phyloP scores from a whole-genome alignment of 139 green algal species.

The Axilococcus clingmanii region DNA sequence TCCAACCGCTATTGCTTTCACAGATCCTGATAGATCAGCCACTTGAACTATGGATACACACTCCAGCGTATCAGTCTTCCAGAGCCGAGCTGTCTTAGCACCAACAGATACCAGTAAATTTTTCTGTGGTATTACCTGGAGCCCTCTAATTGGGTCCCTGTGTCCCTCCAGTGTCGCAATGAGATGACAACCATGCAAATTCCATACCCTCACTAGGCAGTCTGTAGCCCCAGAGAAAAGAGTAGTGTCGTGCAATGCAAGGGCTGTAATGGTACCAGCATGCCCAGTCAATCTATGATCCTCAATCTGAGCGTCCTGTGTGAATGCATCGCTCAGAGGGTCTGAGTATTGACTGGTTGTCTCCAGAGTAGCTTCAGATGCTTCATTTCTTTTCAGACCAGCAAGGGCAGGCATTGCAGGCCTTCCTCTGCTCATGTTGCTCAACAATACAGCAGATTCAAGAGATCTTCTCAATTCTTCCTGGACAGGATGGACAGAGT shows the following conservation, averaged over 20 bases:
- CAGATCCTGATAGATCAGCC: slow-evolving; percentile 17
- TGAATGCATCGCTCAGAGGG: too few relatives aligned
- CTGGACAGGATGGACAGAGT: slow-evolving; percentile 25
- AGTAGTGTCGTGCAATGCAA: slow-evolving; percentile 34
- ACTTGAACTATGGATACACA: slow-evolving; percentile 23
- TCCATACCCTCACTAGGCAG: slow-evolving; percentile 65
- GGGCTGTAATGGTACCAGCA: slow-evolving; percentile 33
- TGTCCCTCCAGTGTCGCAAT: slow-evolving; percentile 43
- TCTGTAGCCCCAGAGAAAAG: slow-evolving; percentile 62
- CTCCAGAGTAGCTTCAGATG: too few relatives aligned
- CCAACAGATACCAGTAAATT: slow-evolving; percentile 45
- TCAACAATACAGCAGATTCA: slow-evolving; percentile 42
- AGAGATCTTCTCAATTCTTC: slow-evolving; percentile 50
- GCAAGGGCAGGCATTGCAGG: too few relatives aligned
- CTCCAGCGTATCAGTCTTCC: slow-evolving; percentile 12
- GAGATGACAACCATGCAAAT: slow-evolving; percentile 33
- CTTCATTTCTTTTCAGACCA: too few relatives aligned
- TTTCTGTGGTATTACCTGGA: slow-evolving; percentile 13
- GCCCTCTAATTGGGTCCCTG: slow-evolving; percentile 55
- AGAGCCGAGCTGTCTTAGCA: slow-evolving; percentile 48
- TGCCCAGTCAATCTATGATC: slow-evolving; percentile 67
- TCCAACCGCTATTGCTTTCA: slow-evolving; percentile 21
- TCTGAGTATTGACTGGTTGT: too few relatives aligned
- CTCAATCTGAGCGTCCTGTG: too few relatives aligned
- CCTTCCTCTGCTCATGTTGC: too few relatives aligned